phyloP scores from a whole-genome alignment of 108 stramenopile genomes.

The Aureococcus anophagefferens region DNA sequence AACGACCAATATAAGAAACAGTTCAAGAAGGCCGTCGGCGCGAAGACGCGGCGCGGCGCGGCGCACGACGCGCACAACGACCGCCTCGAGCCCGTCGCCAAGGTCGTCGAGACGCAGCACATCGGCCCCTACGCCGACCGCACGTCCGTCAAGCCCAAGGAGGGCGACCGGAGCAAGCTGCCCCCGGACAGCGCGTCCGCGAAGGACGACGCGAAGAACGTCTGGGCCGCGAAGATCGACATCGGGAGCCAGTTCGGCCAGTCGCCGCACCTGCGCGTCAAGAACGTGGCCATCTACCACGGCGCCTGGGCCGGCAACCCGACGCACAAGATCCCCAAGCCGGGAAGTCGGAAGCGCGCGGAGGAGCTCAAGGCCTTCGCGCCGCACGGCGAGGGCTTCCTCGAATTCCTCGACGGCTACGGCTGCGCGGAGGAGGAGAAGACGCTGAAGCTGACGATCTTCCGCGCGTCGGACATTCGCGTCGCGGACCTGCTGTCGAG shows the following conservation, averaged over 20 bases:
- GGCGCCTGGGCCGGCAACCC: slow-evolving; percentile 8
- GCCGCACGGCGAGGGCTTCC: slow-evolving; percentile 24
- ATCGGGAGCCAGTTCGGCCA: slow-evolving; percentile 1
- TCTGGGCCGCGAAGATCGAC: not conserved
- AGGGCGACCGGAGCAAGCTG: too few relatives aligned
- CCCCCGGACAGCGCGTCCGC: not conserved
- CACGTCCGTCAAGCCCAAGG: too few relatives aligned
- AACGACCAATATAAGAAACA: too few relatives aligned
- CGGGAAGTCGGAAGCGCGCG: too few relatives aligned
- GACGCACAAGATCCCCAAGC: too few relatives aligned
- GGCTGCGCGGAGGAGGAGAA: slow-evolving; percentile 25
- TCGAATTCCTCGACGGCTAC: slow-evolving; percentile 27
- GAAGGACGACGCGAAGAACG: not conserved
- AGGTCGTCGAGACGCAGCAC: too few relatives aligned
- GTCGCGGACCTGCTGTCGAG: slow-evolving; percentile 20
- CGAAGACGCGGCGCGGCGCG: too few relatives aligned
- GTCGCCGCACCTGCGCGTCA: slow-evolving; percentile 8
- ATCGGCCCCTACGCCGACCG: too few relatives aligned
- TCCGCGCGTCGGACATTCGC: slow-evolving; percentile 12
- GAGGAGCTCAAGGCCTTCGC: not conserved
- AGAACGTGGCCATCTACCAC: slow-evolving; percentile 4
- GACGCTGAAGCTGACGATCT: slow-evolving; percentile 12
- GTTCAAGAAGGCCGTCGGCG: too few relatives aligned
- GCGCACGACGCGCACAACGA: too few relatives aligned
- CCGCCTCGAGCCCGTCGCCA: too few relatives aligned